phyloP scores from a whole-genome alignment of 169 alveolate species.

The Plasmodium vivax region DNA sequence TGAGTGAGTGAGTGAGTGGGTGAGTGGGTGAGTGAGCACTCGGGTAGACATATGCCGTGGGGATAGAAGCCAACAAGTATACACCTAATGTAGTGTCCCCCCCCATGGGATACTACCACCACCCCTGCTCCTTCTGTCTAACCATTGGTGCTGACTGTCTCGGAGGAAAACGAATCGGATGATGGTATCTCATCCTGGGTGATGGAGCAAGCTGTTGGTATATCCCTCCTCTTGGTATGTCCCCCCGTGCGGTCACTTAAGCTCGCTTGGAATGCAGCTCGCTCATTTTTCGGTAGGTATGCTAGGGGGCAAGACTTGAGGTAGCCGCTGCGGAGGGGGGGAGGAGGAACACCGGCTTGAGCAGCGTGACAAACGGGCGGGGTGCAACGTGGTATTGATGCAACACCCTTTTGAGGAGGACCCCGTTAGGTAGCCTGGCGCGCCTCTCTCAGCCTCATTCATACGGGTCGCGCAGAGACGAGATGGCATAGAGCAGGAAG shows the following conservation, averaged over 20 bases:
- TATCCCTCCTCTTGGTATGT: neutral
- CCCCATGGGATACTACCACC: neutral
- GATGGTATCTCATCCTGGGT: neutral
- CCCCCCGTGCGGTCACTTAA: neutral
- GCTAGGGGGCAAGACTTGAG: conserved; percentile 32
- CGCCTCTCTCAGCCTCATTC: neutral
- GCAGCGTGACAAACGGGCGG: neutral
- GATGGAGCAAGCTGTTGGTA: neutral
- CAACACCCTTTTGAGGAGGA: neutral
- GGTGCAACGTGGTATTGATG: neutral
- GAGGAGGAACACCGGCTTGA: neutral
- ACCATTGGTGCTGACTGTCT: neutral
- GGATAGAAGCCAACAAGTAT: neutral
- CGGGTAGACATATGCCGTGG: neutral
- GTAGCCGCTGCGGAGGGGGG: conserved; percentile 20
- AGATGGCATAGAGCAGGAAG: conserved; percentile 17
- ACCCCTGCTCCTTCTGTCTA: neutral
- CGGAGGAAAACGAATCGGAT: neutral
- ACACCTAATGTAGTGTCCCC: neutral
- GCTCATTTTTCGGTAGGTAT: neutral
- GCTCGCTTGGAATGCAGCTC: neutral
- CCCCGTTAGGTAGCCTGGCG: neutral
- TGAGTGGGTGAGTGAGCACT: too few relatives aligned
- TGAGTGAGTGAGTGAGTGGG: too few relatives aligned
- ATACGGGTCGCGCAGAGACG: conserved; percentile 45